Base-by-base conservation (phyloP, 331 rosid genomes). In the Ulmus americana region DNA sequence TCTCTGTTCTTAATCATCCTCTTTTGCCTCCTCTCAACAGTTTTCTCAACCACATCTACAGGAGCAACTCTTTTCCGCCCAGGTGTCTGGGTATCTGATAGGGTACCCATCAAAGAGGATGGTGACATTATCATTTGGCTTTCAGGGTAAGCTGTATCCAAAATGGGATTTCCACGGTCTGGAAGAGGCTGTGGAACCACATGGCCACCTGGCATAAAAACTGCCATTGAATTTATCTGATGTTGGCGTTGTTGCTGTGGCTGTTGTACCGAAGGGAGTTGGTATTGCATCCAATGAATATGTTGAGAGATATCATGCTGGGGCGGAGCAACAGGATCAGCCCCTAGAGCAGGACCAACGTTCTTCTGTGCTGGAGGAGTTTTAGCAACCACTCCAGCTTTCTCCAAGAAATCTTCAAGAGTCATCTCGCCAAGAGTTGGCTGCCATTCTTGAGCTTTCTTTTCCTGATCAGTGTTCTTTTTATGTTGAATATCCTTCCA, bases 1-100 rank as follows among this genome's bases (percentile, higher is more conserved):
- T 88, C 97, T 35, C 97, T 81, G 64, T 91, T 91, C 84, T 88
- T 91, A 63, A 91, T 91, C 97, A 91, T 91, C 70, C 97, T 74
- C 72, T 91, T 91, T 63, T 91, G 97, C 80, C 88, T 81, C 73
- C 90, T 80, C 75, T 91, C 97, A 6, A 88, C 96, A 10, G 90
- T 91, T 77, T 69, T 91, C 81, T 77, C 97, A 6, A 84, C 71
- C 53, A 82, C 65, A 42, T 86, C 88, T 46, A 77, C 96, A 0
- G 95, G 76, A 3, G 75, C 54, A 55, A 87, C 85, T 63, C 97
- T 76, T 80, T 91, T 91, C 71, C 95, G 78, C 14, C 85, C 85
- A 59, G 79, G 65, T 28, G 73, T 77, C 68, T 67, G 83, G 44
- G 84, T 68, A 66, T 88, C 97, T 0, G 95, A 84, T 59, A 88